Base-by-base conservation (phyloP, 208 protist genomes). In the Wallacemonas rigidus region DNA sequence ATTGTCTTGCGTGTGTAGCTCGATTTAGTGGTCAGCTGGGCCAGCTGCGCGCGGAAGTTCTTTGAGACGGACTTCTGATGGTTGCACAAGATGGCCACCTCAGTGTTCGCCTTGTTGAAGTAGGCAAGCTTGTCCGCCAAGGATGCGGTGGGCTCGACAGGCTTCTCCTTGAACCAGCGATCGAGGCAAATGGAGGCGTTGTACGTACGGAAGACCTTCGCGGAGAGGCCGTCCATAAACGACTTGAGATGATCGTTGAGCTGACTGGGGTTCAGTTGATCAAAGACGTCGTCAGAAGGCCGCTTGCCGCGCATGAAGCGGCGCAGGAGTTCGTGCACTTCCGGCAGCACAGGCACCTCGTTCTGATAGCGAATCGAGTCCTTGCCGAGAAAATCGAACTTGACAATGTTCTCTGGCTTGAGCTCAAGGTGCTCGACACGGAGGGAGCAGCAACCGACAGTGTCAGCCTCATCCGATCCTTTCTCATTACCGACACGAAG, bases 151-250 rank as follows among this genome's bases (percentile, higher is more conserved):
- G 74, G 44, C n/a, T 91, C 62, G 38, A 93, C 90, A 6, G 91
- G 93, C 56, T 88, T 93, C 74, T 98, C 92, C 63, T 89, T 88
- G 67, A 99, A 97, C 89, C 98, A 96, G n/a, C 88, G 61, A 72
- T 99, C 92, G 15, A 99, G 87, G 8, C 97, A 99, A 61, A 98
- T 92, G 17, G 98, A 99, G 41, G 98, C 98, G 85, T 99, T 99
- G 88, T 99, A 99, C 35, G 99, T 99, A 98, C 99, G 98, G 83
- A 99, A 99, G 41, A 99, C 98, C 88, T 99, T 99, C 7, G 98
- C 98, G 6, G 91, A 93, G 56, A 99, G 87, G 43, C 96, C 98
- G 14, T 85, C 79, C 98, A 99, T 99, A 75, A 99, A 95, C 2
- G 72, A 88, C 80, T 99, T 98, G 60, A 99, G 87, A 79, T 99